A percentile compares a stretch with the other conserved stretches of the same genome.
Evolutionary conservation across 176 grass and related monocot species (phyloP).

Genomic region (Dactylis glomerata): DNA sequence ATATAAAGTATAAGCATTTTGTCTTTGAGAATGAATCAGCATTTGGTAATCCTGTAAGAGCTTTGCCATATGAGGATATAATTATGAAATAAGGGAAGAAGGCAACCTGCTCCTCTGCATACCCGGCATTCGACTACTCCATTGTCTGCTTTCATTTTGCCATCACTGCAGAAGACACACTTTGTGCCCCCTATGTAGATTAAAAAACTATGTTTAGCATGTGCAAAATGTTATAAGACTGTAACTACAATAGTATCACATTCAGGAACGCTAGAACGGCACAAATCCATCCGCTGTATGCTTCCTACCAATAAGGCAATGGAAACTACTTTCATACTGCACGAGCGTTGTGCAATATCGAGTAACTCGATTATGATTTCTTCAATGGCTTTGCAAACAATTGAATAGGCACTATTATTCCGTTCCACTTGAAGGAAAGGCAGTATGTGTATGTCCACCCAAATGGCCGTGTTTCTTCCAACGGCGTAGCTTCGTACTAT

Average conservation of each 20-base stretch:
- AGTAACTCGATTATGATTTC: not conserved
- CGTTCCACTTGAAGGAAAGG: not conserved
- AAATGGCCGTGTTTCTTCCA: not conserved
- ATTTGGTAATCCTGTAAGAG: not conserved
- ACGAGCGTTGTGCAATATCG: not conserved
- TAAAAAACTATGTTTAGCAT: not conserved
- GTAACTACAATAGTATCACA: not conserved
- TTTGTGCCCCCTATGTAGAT: conserved; percentile 67
- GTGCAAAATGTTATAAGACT: not conserved
- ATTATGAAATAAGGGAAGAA: conserved; percentile 6
- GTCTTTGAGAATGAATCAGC: not conserved
- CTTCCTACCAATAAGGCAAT: not conserved
- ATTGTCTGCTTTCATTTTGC: conserved; percentile 85
- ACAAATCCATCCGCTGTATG: not conserved
- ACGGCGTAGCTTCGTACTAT: not conserved
- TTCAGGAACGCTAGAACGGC: not conserved
- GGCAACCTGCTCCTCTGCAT: conserved; percentile 85
- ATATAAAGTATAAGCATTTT: not conserved
- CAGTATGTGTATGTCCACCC: no score
- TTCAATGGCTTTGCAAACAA: not conserved
- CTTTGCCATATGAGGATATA: not conserved
- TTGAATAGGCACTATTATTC: not conserved
- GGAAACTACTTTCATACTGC: not conserved
- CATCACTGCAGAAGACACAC: conserved; percentile 79
- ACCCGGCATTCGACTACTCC: conserved; percentile 78